phyloP scores from a whole-genome alignment of 345 rosid genomes.

The Gossypium arboreum region DNA sequence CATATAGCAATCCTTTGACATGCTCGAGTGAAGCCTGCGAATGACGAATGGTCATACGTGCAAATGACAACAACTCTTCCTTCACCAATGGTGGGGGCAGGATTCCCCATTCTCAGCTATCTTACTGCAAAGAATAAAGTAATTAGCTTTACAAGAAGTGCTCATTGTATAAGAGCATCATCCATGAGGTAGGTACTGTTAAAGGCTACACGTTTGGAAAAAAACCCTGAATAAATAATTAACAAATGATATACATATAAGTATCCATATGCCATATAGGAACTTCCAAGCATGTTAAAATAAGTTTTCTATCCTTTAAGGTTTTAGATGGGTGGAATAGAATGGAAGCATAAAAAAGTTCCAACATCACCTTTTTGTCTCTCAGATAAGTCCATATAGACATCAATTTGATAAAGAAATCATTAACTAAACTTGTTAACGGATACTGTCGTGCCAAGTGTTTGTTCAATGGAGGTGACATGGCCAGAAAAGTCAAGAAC shows the following conservation, averaged over 20 bases:
- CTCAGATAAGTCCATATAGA: neutral
- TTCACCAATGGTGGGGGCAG: neutral
- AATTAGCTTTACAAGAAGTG: neutral
- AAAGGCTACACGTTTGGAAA: too few species aligned
- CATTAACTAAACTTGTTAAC: neutral
- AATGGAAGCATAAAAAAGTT: constrained; percentile 22
- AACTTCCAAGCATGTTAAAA: neutral
- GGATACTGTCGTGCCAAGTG: constrained; percentile 1
- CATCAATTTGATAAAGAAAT: neutral
- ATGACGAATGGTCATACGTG: constrained; percentile 12
- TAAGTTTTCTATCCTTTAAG: neutral
- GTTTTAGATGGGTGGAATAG: constrained; percentile 3
- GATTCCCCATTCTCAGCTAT: constrained; percentile 15
- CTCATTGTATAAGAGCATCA: neutral
- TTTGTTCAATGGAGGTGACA: neutral
- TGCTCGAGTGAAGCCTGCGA: constrained; percentile 9
- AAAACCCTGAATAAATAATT: too few species aligned
- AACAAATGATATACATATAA: neutral
- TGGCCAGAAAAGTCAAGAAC: neutral
- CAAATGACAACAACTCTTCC: neutral
- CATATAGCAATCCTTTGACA: neutral
- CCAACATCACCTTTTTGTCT: constrained; percentile 25
- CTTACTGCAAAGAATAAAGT: neutral
- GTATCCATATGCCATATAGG: neutral
- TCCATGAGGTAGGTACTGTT: neutral